Evolutionary conservation across 768 basidiomycete genomes (phyloP).

Genomic region (Tylopilus intermedius): DNA sequence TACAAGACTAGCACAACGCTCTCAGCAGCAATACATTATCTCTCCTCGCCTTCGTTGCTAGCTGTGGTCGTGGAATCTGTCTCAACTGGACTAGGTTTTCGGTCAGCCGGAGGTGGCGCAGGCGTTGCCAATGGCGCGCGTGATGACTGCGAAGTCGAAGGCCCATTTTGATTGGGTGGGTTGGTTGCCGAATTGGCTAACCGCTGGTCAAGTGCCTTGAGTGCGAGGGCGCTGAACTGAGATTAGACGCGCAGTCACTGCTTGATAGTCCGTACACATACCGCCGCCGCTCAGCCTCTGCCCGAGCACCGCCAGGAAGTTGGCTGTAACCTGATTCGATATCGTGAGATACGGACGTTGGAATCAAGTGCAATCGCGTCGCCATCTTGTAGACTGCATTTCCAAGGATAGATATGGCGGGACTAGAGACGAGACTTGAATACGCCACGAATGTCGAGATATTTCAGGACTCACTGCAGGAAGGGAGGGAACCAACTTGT

Average conservation of each 20-base stretch:
- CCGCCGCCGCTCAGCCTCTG: constrained; percentile 95
- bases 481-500: constrained; percentile 96
- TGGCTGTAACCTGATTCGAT: constrained; percentile 72
- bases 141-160: constrained; percentile 26
- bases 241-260: constrained; percentile 5
- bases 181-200: constrained; percentile 55
- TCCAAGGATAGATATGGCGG: constrained; percentile 62
- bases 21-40: constrained; percentile 17
- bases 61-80: constrained; percentile 13
- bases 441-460: neutral
- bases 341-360: constrained; percentile 50
- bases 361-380: constrained; percentile 70
- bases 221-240: constrained; percentile 74
- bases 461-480: constrained; percentile 63
- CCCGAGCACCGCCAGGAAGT: constrained; percentile 83
- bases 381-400: constrained; percentile 66
- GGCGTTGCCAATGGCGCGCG: constrained; percentile 27
- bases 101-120: constrained; percentile 32
- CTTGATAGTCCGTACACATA: constrained; percentile 31
- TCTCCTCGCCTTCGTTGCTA: constrained; percentile 18
- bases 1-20: constrained; percentile 1
- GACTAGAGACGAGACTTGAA: constrained; percentile 38
- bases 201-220: constrained; percentile 94
- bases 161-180: constrained; percentile 29
- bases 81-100: constrained; percentile 22